phyloP scores from a whole-genome alignment of 305 asterid species.

The Fraxinus sp. region DNA sequence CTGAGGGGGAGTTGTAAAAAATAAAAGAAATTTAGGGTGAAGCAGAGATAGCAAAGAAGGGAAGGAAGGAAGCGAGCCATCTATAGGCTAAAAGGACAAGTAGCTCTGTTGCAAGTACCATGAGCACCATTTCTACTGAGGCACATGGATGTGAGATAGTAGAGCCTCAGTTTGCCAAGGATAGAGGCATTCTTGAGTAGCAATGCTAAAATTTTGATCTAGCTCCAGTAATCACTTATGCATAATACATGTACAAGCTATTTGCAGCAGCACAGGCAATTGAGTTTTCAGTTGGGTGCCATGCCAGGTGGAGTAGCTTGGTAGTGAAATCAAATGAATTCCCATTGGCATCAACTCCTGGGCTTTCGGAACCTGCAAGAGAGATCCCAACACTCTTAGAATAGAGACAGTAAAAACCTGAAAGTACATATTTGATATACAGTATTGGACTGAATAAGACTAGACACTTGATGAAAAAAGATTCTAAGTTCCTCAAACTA shows the following conservation, averaged over 20 bases:
- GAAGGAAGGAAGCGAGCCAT: conserved; percentile 22
- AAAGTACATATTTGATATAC: neutral
- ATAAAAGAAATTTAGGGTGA: conserved; percentile 36
- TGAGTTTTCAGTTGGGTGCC: conserved; percentile 96
- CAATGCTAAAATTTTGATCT: conserved; percentile 41
- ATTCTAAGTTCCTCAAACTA: neutral
- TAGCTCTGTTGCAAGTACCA: conserved; percentile 18
- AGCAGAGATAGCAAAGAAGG: conserved; percentile 38
- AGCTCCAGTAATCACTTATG: conserved; percentile 45
- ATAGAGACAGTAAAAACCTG: neutral
- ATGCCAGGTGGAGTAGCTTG: conserved; percentile 90
- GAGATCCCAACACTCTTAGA: conserved; percentile 8
- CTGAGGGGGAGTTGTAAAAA: conserved; percentile 33
- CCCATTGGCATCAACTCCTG: conserved; percentile 85
- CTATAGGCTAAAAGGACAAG: conserved; percentile 9
- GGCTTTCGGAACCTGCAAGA: conserved; percentile 66
- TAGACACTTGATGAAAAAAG: neutral
- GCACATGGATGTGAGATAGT: conserved; percentile 39
- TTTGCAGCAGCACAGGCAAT: conserved; percentile 98
- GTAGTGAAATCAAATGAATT: conserved; percentile 86
- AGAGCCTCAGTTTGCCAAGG: conserved; percentile 20
- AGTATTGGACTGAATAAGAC: neutral
- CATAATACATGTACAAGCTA: conserved; percentile 96
- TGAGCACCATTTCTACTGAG: conserved; percentile 36
- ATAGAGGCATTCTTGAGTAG: conserved; percentile 37